A percentile compares a stretch with the other conserved stretches of the same genome.
These are phyloP conservation scores for Graphilbum fragrans DNA, from an alignment of 2,329 filamentous ascomycete genomes.

Conservation along the genomic window DNA sequence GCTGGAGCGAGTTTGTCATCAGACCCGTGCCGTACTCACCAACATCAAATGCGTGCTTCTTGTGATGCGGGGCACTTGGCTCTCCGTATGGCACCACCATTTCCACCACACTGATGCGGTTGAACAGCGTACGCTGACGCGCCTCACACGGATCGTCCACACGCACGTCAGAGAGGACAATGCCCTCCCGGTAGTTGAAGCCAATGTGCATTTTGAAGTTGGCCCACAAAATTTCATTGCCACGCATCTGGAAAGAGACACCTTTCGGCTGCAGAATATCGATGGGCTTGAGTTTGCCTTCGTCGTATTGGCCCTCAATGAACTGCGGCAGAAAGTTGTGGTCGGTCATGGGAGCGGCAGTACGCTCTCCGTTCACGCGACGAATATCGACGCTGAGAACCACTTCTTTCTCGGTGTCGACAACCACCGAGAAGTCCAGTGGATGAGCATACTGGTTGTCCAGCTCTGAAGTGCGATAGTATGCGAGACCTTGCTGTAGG, in stretches of 20 bases:
- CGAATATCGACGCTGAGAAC: slow-evolving; percentile 79
- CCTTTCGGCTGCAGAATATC: slow-evolving; percentile 67
- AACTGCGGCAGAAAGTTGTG: slow-evolving; percentile 67
- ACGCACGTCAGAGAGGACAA: slow-evolving; percentile 80
- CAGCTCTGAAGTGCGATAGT: slow-evolving; percentile 75
- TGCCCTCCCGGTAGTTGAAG: slow-evolving; percentile 89
- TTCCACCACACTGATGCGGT: slow-evolving; percentile 77
- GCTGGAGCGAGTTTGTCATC: slow-evolving; percentile 65
- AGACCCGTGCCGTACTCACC: slow-evolving; percentile 66
- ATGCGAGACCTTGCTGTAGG: slow-evolving; percentile 88
- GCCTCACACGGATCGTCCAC: slow-evolving; percentile 65
- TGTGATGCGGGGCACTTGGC: slow-evolving; percentile 66
- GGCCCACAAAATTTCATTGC: slow-evolving; percentile 72
- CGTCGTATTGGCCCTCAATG: slow-evolving; percentile 61
- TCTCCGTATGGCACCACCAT: slow-evolving; percentile 92
- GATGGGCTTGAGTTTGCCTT: slow-evolving; percentile 60
- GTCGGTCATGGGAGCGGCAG: slow-evolving; percentile 59
- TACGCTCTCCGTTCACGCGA: slow-evolving; percentile 62
- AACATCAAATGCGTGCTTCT: slow-evolving; percentile 72
- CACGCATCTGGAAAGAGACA: slow-evolving; percentile 60
- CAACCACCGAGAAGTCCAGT: slow-evolving; percentile 87
- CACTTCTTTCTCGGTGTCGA: slow-evolving; percentile 64
- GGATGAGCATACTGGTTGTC: slow-evolving; percentile 87
- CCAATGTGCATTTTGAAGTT: slow-evolving; percentile 89
- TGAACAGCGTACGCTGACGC: slow-evolving; percentile 67